Evolutionary conservation across 192 early-diverging fungal genomes (phyloP), one percentile per base, ranked within the genome.

Genomic region (Backusella westeae): DNA sequence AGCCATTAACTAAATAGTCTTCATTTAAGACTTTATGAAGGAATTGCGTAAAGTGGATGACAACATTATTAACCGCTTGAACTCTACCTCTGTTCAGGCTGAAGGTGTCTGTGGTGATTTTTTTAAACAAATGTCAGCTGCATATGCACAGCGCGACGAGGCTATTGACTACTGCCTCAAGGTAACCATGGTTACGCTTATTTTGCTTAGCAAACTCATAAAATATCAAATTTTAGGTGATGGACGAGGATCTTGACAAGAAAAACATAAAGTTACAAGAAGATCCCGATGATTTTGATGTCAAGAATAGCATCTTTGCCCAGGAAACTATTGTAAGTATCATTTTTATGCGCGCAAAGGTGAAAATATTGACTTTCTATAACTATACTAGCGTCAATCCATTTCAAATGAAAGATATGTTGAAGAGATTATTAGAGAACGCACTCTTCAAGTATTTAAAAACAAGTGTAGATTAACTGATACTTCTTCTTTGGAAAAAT

Each of bases 61-160:
- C 81, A 94, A 92, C 80, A 93, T 94, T 46, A 92, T 93, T 75
- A 83, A 93, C 38, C 86, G 91, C 26, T 82, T 94, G 74, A 94
- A 94, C 81, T 85, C 83, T 36, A 93, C 92, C n/a, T 85, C 93
- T 78, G 92, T 90, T 3, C 87, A 90, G 21, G 86, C 87, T 1
- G 85, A 81, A 53, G 77, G 80, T 53, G 88, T 88, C 14, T 94
- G 93, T 68, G 76, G 81, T 34, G 87, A 83, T 32, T 85, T 94
- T 34, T 93, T 94, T 44, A 87, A 85, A 29, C 83, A 90, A 35
- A 81, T 94, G 52, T 81, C 90, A 21, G 81, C 83, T 1, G 91
- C 93, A 12, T 94, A 93, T 75, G 65, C 75, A 42, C 86, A 89
- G 74, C 84, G 93, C 10, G 92, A 91, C 72, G 80, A 88, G 29